A percentile compares a stretch with the other conserved stretches of the same genome.
Conservation (phyloP, 257 asterid species). For the Gynochthodes officinalis region DNA sequence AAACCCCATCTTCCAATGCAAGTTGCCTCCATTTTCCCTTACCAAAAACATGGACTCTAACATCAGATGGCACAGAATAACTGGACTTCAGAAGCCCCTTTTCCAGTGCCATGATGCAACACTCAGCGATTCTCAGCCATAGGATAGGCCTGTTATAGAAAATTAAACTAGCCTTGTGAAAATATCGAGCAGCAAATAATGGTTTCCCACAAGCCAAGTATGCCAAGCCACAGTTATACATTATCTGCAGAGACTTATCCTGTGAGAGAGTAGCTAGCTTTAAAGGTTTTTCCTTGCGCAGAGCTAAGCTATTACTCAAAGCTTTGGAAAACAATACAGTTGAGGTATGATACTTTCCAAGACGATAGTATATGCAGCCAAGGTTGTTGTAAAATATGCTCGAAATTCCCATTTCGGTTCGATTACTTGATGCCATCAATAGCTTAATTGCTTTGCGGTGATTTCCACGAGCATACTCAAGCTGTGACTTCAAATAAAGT, state of each 20-base stretch:
- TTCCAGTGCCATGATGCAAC: constrained; percentile 83
- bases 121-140: constrained; percentile 86
- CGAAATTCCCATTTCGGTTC: constrained; percentile 52
- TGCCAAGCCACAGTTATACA: constrained; percentile 74
- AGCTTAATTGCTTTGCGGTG: constrained; percentile 79
- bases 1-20: constrained; percentile 38
- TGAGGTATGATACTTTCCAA: constrained; percentile 74
- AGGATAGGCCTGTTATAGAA: constrained; percentile 65
- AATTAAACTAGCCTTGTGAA: constrained; percentile 54
- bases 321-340: constrained; percentile 74
- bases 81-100: constrained; percentile 57
- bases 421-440: constrained; percentile 63
- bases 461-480: constrained; percentile 84
- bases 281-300: constrained; percentile 55
- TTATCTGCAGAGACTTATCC: constrained; percentile 62
- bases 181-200: constrained; percentile 69
- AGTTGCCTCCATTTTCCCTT: constrained; percentile 91
- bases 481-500: constrained; percentile 85
- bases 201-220: constrained; percentile 81
- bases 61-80: constrained; percentile 26
- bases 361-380: constrained; percentile 73
- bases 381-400: constrained; percentile 83
- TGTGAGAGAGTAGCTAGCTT: constrained; percentile 58
- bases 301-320: constrained; percentile 43
- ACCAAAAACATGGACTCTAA: constrained; percentile 64